These are phyloP conservation scores for Melastoma candidum DNA, from an alignment of 441 rosid genomes.

Conservation along the genomic window DNA sequence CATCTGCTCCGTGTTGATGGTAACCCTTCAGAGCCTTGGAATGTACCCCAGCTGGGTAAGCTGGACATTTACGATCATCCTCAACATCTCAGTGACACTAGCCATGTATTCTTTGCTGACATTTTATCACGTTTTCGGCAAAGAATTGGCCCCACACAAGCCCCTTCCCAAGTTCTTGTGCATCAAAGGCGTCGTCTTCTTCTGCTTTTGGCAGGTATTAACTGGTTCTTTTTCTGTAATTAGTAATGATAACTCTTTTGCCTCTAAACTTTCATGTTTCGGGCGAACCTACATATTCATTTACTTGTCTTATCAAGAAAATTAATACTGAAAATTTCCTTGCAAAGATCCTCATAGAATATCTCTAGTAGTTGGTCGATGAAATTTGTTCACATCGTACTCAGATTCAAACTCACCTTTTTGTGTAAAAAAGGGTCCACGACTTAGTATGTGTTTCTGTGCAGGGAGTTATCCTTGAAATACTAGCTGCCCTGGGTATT, in stretches of 20 bases:
- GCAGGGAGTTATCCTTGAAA: constrained; percentile 72
- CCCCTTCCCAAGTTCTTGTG: constrained; percentile 97
- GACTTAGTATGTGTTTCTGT: not conserved
- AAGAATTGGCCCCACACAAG: constrained; percentile 82
- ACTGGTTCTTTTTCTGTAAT: not conserved
- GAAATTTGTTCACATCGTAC: no score
- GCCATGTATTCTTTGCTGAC: constrained; percentile 78
- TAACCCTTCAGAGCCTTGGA: constrained; percentile 51
- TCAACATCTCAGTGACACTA: constrained; percentile 78
- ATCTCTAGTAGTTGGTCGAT: no score
- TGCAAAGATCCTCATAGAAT: no score
- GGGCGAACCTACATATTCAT: no score
- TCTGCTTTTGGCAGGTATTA: constrained; percentile 98
- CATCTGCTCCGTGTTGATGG: constrained; percentile 74
- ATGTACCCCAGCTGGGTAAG: constrained; percentile 85
- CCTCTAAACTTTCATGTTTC: no score
- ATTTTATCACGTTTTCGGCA: constrained; percentile 95
- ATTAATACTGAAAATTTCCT: no score
- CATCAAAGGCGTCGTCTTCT: constrained; percentile 96
- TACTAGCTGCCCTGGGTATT: constrained; percentile 54
- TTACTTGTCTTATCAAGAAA: no score
- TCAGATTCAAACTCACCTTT: no score
- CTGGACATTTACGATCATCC: constrained; percentile 82
- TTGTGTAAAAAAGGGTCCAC: not conserved
- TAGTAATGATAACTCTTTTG: no score